Evolutionary conservation across 805 yeast genomes (phyloP).

Genomic region (Ogataea sp.): DNA sequence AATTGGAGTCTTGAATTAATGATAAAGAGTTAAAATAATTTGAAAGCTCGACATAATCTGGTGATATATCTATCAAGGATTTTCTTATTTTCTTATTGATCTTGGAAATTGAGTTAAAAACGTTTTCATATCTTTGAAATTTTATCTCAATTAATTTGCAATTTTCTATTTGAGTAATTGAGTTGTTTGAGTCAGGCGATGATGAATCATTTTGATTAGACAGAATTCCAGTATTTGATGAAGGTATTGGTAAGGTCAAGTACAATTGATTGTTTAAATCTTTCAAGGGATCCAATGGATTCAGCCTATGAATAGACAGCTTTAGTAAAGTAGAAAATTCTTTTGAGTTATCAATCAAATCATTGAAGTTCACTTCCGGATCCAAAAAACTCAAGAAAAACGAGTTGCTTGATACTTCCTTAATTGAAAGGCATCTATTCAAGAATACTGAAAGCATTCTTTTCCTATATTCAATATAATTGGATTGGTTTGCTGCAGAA

Average conservation of each 20-base stretch:
- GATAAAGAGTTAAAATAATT: slow-evolving; percentile 46
- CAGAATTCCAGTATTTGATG: slow-evolving; percentile 17
- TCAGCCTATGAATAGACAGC: slow-evolving; percentile 44
- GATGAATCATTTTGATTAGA: slow-evolving; percentile 6
- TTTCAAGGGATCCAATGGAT: slow-evolving; percentile 51
- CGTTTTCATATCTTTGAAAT: slow-evolving; percentile 24
- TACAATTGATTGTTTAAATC: slow-evolving; percentile 49
- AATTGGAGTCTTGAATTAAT: slow-evolving; percentile 31
- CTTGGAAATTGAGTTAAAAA: slow-evolving; percentile 23
- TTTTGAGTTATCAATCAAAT: slow-evolving; percentile 40
- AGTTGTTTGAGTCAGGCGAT: slow-evolving; percentile 16
- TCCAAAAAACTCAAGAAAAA: slow-evolving; percentile 75
- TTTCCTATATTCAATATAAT: slow-evolving; percentile 50
- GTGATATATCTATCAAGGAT: slow-evolving; percentile 36
- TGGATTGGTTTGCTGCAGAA: slow-evolving; percentile 4
- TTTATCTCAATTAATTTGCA: slow-evolving; percentile 21
- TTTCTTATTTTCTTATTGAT: slow-evolving; percentile 39
- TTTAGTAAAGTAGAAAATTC: slow-evolving; percentile 45
- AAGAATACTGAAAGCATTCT: slow-evolving; percentile 71
- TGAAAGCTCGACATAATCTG: slow-evolving; percentile 46
- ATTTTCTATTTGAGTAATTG: slow-evolving; percentile 19
- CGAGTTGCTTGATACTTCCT: slow-evolving; percentile 46
- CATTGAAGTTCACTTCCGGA: slow-evolving; percentile 80
- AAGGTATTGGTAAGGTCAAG: slow-evolving; percentile 53
- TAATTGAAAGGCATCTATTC: slow-evolving; percentile 59